Evolutionary conservation across 2,329 filamentous ascomycete species (phyloP).

Genomic region (Chlorencoelia australis): DNA sequence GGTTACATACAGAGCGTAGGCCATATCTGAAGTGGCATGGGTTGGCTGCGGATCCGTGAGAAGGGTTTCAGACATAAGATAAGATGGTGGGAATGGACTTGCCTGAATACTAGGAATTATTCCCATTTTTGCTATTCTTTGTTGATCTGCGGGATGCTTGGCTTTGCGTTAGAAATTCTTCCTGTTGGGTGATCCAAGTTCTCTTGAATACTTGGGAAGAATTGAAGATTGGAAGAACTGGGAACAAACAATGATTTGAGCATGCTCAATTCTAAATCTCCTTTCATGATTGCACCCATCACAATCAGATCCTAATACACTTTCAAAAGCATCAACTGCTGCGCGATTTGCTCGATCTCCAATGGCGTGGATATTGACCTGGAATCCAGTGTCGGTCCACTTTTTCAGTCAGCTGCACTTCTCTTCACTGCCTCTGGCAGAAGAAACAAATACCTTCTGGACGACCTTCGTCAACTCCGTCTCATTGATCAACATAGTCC

Average conservation of each 20-base stretch:
- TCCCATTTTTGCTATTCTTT: conserved; percentile 44
- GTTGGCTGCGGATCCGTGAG: conserved; percentile 45
- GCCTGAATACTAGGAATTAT: conserved; percentile 57
- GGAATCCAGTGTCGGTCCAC: conserved; percentile 50
- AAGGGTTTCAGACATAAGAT: too few species aligned
- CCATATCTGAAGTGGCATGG: conserved; percentile 63
- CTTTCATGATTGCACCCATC: conserved; percentile 42
- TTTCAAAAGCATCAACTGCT: conserved; percentile 52
- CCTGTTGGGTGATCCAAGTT: too few species aligned
- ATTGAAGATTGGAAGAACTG: neutral
- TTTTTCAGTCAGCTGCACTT: too few species aligned
- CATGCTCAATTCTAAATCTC: conserved; percentile 60
- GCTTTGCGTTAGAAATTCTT: neutral
- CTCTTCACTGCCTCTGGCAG: too few species aligned
- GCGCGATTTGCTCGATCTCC: conserved; percentile 59
- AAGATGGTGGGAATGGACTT: too few species aligned
- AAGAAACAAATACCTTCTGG: conserved; percentile 20
- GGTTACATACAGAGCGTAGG: conserved; percentile 57
- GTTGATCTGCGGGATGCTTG: conserved; percentile 50
- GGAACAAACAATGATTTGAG: conserved; percentile 47
- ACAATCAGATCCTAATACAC: conserved; percentile 45
- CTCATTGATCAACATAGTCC: conserved; percentile 58
- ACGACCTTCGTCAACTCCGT: conserved; percentile 44
- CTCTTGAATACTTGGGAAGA: too few species aligned
- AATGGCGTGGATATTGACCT: conserved; percentile 65